phyloP scores from a whole-genome alignment of 1,284 basidiomycete species.

The Ceratobasidium papillatum region DNA sequence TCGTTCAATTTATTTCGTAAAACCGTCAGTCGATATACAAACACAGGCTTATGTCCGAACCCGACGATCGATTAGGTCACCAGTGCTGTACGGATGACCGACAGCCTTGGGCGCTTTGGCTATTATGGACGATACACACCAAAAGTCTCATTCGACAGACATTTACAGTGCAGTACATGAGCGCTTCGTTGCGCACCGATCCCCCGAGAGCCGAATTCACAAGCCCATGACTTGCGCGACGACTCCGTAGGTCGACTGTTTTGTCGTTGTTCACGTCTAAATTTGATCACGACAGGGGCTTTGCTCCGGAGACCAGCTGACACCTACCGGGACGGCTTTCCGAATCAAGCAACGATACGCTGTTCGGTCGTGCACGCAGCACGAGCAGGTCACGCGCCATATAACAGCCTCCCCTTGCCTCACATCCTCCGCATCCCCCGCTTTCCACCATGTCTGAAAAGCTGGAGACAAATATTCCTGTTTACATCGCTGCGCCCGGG shows the following conservation, averaged over 20 bases:
- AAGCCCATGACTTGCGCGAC: background rate
- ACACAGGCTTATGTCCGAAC: background rate
- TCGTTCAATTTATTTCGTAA: background rate
- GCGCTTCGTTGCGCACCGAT: background rate
- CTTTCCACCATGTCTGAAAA: constrained; percentile 10
- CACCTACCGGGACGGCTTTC: background rate
- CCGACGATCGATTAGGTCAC: background rate
- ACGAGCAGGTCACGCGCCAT: background rate
- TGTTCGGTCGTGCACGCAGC: background rate
- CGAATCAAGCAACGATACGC: background rate
- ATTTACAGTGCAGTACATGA: background rate
- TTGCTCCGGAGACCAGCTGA: background rate
- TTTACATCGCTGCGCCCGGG: background rate
- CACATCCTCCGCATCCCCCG: background rate
- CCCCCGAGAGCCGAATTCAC: background rate
- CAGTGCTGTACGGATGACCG: background rate
- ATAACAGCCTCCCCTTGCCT: background rate
- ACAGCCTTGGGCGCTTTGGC: background rate
- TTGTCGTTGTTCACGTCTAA: background rate
- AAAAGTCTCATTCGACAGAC: background rate
- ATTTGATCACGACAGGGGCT: background rate
- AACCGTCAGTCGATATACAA: too few species aligned
- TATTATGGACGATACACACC: background rate
- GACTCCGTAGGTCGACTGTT: background rate
- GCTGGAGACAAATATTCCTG: background rate